Base-by-base conservation (phyloP, 768 basidiomycete genomes). In the Clitopilus passeckerianus region DNA sequence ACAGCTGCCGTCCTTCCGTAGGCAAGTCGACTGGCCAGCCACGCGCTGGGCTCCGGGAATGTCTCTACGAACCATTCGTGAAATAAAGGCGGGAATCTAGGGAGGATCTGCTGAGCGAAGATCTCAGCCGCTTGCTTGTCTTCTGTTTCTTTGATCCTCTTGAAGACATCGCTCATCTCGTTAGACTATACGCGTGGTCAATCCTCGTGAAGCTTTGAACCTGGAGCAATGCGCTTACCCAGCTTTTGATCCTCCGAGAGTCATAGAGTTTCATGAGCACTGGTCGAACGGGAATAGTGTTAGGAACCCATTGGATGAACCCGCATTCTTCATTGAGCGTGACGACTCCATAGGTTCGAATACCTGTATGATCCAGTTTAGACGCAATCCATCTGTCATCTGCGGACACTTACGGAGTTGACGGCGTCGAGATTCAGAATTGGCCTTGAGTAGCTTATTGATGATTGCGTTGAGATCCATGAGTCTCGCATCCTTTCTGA, bases 391-490 rank as follows among this genome's bases (percentile, higher is more conserved):
- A 56, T 43, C 55, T 30, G 7, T 7, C 27, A 30, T 7, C 27
- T 30, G 27, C 27, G 7, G 27, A 30, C 7, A 80, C 92, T 63
- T 70, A 96, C 96, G 87, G 43, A 99, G 84, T 59, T 94, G 91
- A 30, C 97, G 80, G 60, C 91, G 79, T 64, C 97, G 85, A 24
- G 96, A 93, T 60, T 98, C 95, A 0, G 95, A 93, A 66, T 95
- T 93, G 5, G 91, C 86, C 69, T 95, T 96, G 57, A 99, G 79
- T 6, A 98, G 74, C 70, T 96, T 98, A 74, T 98, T 98, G 74
- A 99, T 95, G 72, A 99, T 95, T 2, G 91, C 85, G 67, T 98
- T 95, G 74, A 98, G 93, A 68, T 98, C 97, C 96, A 98, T 98
- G 57, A 99, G 72, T 5, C 97, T 84, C 0, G 95, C 95, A 67